Evolutionary conservation across 2,329 filamentous ascomycete species (phyloP), one percentile per base, ranked within the genome.

Genomic region (Trichoderma oligosporum): DNA sequence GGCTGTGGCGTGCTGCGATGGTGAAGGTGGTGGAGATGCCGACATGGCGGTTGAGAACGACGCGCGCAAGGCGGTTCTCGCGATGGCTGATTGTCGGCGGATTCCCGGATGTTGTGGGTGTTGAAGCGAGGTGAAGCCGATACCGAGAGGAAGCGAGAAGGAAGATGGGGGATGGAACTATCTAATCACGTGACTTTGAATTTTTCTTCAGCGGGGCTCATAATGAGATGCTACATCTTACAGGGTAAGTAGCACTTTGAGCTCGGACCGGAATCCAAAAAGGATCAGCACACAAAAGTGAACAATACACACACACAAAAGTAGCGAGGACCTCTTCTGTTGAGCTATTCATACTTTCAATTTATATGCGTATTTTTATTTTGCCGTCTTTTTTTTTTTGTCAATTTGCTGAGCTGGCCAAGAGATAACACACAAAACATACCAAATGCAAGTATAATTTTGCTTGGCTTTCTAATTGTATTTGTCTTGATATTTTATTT

Each of bases 71-170:
- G 45, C 39, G 29, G 42, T 35, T 44, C 35, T 68, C 61, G 68
- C 63, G 69, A 73, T 74, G 73, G 73, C 68, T 71, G 73, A 75
- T 75, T 73, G 60, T 75, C 73, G 73, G 73, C 68, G 68, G 71
- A 75, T 73, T 66, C 66, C 72, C 73, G 73, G 73, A 64, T 69
- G 65, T 65, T 66, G 63, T 61, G 60, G 62, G 45, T 59, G 66
- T 72, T 71, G 68, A 73, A 72, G 70, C 70, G 70, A 72, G 70
- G 70, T 72, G 68, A 69, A 63, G 70, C 70, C 70, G 70, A 70
- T 61, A 60, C 60, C 45, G 54, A 57, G 31, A 59, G 7, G 41
- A 48, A 42, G 41, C 41, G 42, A 44, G 51, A 41, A n/a, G 35
- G 25, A 53, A 25, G 20, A 45, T 41, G 20, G 41, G 56, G 35